Evolutionary conservation across 106 monocot species (phyloP).

Genomic region (Amphibolis antarctica): DNA sequence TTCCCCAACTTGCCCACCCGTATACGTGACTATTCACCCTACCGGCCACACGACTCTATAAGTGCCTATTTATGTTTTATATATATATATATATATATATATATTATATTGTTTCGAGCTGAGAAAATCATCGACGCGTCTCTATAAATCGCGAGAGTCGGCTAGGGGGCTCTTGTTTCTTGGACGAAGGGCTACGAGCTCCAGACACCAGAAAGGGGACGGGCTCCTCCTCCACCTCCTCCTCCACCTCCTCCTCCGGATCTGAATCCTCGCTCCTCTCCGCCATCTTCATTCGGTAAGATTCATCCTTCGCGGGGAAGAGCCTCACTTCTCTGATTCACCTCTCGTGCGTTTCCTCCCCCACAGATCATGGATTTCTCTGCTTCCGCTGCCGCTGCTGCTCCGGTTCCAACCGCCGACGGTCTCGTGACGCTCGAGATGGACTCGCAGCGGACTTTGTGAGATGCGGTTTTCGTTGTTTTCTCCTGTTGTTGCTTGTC

Average conservation of each 20-base stretch:
- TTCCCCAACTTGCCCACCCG: too few relatives aligned
- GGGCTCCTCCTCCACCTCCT: neutral
- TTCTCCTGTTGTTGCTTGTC: neutral
- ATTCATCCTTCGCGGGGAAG: neutral
- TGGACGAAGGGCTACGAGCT: neutral
- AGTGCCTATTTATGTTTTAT: too few relatives aligned
- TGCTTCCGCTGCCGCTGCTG: too few relatives aligned
- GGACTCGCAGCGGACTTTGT: constrained; percentile 1
- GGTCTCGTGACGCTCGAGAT: neutral
- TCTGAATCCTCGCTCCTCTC: neutral
- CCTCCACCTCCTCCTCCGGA: neutral
- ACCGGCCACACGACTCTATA: too few relatives aligned
- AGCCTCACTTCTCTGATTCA: neutral
- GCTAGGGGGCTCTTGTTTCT: neutral
- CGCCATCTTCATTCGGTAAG: neutral
- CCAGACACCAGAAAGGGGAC: neutral
- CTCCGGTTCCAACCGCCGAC: neutral
- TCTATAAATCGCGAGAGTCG: too few relatives aligned
- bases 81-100: too few relatives aligned
- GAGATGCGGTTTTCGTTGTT: neutral
- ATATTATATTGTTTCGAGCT: too few relatives aligned
- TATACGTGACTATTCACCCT: too few relatives aligned
- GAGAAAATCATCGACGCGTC: too few relatives aligned
- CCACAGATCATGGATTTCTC: neutral
- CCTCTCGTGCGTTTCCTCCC: neutral